These are phyloP conservation scores for Populus hybrid DNA, from an alignment of 441 rosid genomes.

Conservation along the genomic window DNA sequence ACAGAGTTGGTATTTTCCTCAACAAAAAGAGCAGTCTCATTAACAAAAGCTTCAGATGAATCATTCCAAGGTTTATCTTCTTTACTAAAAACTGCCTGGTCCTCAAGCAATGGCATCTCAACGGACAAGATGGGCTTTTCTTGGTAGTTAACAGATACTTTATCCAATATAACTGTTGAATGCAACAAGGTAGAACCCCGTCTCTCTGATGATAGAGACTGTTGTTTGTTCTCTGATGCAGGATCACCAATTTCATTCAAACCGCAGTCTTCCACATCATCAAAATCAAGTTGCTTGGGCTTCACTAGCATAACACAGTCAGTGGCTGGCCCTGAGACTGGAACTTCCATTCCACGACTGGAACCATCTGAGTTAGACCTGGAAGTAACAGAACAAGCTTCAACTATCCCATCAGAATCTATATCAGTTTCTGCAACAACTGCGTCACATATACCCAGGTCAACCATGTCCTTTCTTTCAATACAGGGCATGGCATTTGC, in stretches of 20 bases:
- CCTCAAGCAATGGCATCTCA: constrained; percentile 25
- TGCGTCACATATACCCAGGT: constrained; percentile 13
- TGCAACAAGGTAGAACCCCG: constrained; percentile 22
- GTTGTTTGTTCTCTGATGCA: constrained; percentile 25
- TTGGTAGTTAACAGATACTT: constrained; percentile 25
- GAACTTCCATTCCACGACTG: constrained; percentile 24
- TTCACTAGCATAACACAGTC: constrained; percentile 31
- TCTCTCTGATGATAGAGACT: constrained; percentile 21
- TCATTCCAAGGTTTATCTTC: constrained; percentile 26
- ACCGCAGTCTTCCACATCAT: constrained; percentile 33
- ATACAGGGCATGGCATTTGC: constrained; percentile 19
- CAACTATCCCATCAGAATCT: neutral
- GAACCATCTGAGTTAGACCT: constrained; percentile 24
- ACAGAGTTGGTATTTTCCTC: constrained; percentile 24
- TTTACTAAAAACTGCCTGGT: constrained; percentile 23
- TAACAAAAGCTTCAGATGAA: constrained; percentile 29
- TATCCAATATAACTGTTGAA: constrained; percentile 23
- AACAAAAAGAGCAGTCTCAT: constrained; percentile 11
- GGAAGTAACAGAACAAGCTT: constrained; percentile 27
- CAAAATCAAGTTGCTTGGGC: constrained; percentile 50
- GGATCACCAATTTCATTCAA: constrained; percentile 28
- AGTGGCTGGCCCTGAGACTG: constrained; percentile 26
- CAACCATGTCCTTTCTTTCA: constrained; percentile 17
- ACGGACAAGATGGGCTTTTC: constrained; percentile 22
- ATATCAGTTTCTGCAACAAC: constrained; percentile 13